Conservation (phyloP, 2,329 filamentous ascomycete genomes). For the Ophiocordyceps camponoti-leonardi region DNA sequence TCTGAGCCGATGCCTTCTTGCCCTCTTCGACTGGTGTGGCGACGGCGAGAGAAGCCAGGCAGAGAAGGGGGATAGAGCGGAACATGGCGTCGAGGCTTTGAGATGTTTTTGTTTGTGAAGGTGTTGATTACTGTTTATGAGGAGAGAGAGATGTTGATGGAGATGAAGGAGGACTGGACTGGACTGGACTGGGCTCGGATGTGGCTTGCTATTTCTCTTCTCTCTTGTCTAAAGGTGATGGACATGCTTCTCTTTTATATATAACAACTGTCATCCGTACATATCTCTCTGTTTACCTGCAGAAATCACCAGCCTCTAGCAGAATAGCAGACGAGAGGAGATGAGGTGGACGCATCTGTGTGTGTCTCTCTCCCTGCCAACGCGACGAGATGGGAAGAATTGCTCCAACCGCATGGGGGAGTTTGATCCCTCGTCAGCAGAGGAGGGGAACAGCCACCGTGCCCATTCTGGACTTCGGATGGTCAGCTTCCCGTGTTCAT, state of each 20-base stretch:
- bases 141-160: background rate
- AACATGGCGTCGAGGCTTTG: background rate
- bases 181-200: background rate
- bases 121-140: too few species aligned
- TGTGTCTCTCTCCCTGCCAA: too few species aligned
- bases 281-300: too few species aligned
- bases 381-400: too few species aligned
- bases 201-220: background rate
- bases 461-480: background rate
- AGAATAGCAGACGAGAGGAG: too few species aligned
- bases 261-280: background rate
- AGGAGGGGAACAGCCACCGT: too few species aligned
- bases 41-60: constrained; percentile 1
- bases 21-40: background rate
- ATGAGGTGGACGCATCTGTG: too few species aligned
- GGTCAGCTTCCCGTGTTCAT: background rate
- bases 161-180: too few species aligned
- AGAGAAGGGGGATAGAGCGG: constrained; percentile 2
- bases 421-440: too few species aligned
- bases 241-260: background rate
- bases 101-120: background rate
- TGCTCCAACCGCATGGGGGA: too few species aligned
- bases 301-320: too few species aligned
- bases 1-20: background rate
- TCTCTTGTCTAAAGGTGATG: too few species aligned